phyloP scores from a whole-genome alignment of 441 rosid species.

The Arabidopsis lyrata region DNA sequence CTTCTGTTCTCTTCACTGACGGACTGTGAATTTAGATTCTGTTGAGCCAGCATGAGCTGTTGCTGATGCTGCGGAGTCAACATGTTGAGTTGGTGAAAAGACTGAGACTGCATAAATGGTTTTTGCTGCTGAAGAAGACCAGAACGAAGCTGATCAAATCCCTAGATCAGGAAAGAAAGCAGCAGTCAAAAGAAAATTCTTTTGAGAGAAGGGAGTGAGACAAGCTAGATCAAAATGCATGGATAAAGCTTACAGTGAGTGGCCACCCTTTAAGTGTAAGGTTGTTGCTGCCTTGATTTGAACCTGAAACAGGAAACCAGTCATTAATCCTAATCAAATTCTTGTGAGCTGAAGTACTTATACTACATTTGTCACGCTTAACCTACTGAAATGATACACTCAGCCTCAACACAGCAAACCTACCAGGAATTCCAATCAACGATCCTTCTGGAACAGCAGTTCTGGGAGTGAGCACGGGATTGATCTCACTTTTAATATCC shows the following conservation, averaged over 20 bases:
- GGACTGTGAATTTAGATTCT: conserved; percentile 70
- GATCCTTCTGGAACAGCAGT: conserved; percentile 89
- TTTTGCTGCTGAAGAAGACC: conserved; percentile 79
- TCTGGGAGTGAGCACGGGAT: conserved; percentile 80
- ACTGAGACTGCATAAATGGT: conserved; percentile 78
- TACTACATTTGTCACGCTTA: conserved; percentile 26
- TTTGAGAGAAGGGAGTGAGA: conserved; percentile 17
- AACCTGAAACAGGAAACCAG: conserved; percentile 62
- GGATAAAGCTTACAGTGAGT: conserved; percentile 67
- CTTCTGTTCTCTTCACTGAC: conserved; percentile 77
- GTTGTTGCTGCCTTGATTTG: conserved; percentile 84
- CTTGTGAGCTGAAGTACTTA: conserved; percentile 17
- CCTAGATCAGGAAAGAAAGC: conserved; percentile 53
- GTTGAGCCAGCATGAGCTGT: conserved; percentile 86
- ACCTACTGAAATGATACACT: conserved; percentile 24
- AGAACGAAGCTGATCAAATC: conserved; percentile 73
- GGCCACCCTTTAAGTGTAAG: conserved; percentile 98
- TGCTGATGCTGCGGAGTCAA: conserved; percentile 84
- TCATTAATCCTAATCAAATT: conserved; percentile 18
- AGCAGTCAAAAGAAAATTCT: conserved; percentile 21
- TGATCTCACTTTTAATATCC: conserved; percentile 93
- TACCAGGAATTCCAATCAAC: conserved; percentile 83
- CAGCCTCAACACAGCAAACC: conserved; percentile 27
- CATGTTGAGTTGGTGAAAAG: conserved; percentile 83
- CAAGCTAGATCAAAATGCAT: conserved; percentile 4